Conservation (phyloP, 192 early-diverging fungal genomes). For the Pilaira anomala region DNA sequence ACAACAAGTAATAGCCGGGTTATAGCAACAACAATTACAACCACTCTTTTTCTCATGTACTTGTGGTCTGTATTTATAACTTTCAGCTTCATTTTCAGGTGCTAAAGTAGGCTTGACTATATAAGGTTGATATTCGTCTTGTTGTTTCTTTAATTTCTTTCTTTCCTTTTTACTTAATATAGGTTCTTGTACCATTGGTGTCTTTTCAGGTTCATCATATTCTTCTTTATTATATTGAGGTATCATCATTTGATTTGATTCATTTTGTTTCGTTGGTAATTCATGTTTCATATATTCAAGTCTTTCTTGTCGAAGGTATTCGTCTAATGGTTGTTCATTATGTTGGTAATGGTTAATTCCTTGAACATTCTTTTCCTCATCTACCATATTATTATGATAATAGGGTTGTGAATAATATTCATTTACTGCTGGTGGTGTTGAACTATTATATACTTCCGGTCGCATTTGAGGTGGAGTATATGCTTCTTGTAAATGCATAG, state of each 20-base stretch:
- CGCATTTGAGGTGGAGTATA: not conserved
- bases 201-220: not conserved
- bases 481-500: too few species aligned
- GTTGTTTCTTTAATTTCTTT: constrained; percentile 9
- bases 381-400: not conserved
- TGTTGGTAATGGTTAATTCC: not conserved
- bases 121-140: not conserved
- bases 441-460: not conserved
- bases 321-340: not conserved
- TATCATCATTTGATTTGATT: not conserved
- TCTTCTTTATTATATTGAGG: not conserved
- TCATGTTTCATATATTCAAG: constrained; percentile 1
- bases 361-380: constrained; percentile 5
- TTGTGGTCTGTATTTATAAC: constrained; percentile 15
- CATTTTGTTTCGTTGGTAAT: not conserved
- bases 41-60: not conserved
- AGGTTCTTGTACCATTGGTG: not conserved
- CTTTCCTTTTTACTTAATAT: not conserved
- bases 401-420: not conserved
- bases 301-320: constrained; percentile 3
- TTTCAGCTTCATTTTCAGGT: constrained; percentile 18
- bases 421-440: too few species aligned
- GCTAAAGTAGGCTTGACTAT: constrained; percentile 8
- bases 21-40: constrained; percentile 24
- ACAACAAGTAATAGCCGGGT: constrained; percentile 32